A percentile compares a stretch with the other conserved stretches of the same genome.
Evolutionary conservation across 2,329 filamentous ascomycete species (phyloP).

Genomic region (Talaromyces sp.): DNA sequence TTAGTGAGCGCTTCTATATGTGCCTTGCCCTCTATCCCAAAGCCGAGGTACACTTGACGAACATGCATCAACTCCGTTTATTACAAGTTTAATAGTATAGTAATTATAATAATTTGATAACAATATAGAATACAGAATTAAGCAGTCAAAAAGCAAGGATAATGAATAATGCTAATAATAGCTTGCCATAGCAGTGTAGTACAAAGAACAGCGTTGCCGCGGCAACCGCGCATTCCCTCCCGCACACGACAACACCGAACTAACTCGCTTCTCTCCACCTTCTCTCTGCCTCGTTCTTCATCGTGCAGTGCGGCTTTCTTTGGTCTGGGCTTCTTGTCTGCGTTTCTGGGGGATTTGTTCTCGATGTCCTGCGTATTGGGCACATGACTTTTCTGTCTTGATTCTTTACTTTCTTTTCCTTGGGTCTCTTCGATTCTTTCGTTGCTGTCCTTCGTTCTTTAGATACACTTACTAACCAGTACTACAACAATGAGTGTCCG

Average conservation of each 20-base stretch:
- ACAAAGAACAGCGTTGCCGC: slow-evolving; percentile 16
- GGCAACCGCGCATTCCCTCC: slow-evolving; percentile 4
- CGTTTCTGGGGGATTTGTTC: neutral
- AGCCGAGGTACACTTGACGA: too few relatives aligned
- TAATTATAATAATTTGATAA: neutral
- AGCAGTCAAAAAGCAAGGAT: neutral
- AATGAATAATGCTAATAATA: neutral
- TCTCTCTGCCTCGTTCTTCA: neutral
- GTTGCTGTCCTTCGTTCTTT: neutral
- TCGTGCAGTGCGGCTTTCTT: slow-evolving; percentile 1
- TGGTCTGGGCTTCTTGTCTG: neutral
- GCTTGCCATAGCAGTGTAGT: too few relatives aligned
- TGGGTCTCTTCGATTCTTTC: neutral
- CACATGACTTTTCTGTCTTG: neutral
- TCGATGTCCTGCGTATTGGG: neutral
- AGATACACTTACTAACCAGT: neutral
- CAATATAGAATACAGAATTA: neutral
- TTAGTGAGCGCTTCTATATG: too few relatives aligned
- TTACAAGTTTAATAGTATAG: too few relatives aligned
- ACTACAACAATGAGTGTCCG: slow-evolving; percentile 53
- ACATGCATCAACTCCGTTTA: too few relatives aligned
- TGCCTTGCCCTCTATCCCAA: too few relatives aligned
- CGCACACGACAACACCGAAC: neutral
- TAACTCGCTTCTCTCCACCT: neutral
- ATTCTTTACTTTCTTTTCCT: neutral